Percentiles rank a stretch among this genome's conserved stretches.
phyloP scores from a whole-genome alignment of 371 early-diverging fungal species.

The Zopfochytrium polystomum region DNA sequence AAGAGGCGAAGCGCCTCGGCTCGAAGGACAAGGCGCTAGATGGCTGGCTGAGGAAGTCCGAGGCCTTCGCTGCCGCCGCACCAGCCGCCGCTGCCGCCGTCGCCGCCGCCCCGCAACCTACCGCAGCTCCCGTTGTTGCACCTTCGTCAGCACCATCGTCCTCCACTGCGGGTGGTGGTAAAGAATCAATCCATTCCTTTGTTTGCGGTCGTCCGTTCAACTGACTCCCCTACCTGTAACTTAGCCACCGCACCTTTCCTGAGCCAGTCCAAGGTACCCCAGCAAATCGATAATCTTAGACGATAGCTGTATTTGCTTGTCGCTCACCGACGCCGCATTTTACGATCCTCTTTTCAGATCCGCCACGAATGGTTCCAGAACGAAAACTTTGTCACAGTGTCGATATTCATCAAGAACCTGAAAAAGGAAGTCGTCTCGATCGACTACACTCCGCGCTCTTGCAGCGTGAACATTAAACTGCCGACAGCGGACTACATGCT shows the following conservation, averaged over 20 bases:
- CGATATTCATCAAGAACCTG: conserved; percentile 86
- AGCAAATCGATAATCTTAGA: background rate
- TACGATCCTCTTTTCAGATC: conserved; percentile 24
- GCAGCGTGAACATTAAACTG: conserved; percentile 76
- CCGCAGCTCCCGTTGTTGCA: background rate
- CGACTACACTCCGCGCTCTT: conserved; percentile 58
- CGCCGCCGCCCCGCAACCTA: background rate
- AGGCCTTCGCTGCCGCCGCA: background rate
- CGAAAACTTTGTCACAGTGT: conserved; percentile 78
- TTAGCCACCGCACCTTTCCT: background rate
- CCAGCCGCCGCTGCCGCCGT: background rate
- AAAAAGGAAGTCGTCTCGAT: conserved; percentile 61
- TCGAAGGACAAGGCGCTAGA: conserved; percentile 16
- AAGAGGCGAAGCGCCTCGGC: conserved; percentile 19
- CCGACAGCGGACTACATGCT: conserved; percentile 58
- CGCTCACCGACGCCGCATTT: too few relatives aligned
- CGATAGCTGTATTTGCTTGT: background rate
- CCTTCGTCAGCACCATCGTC: conserved; percentile 12
- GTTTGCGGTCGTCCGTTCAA: conserved; percentile 37
- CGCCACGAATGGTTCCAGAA: conserved; percentile 97
- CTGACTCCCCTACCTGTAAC: background rate
- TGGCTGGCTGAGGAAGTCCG: background rate
- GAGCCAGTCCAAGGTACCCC: background rate
- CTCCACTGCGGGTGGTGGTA: too few relatives aligned
- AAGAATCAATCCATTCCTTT: conserved; percentile 30